Evolutionary conservation across 1,284 basidiomycete genomes (phyloP), one percentile per base, ranked within the genome.

Genomic region (Meripilus lineatus): DNA sequence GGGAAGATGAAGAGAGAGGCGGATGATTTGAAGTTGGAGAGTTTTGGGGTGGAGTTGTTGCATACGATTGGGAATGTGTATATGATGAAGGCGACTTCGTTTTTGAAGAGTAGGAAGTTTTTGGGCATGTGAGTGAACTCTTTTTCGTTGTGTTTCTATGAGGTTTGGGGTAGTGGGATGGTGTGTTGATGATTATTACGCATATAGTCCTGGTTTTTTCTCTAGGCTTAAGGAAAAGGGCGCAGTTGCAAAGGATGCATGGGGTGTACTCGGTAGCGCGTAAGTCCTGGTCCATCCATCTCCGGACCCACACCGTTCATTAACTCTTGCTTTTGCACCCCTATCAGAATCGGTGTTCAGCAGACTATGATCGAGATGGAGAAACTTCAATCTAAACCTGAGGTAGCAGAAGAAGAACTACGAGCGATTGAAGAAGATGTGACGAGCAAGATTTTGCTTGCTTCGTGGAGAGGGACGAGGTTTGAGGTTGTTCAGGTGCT

Each of bases 1-100:
- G 72, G 75, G 42, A 81, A 76, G 64, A 90, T 97, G 65, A 76
- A 69, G 59, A 72, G 79, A 35, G 96, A 99, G 65, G 93, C 92
- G 1, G 93, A 97, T 52, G 96, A 99, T 69, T 65, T 99, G 58
- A 99, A 98, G 72, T 69, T 98, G 47, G 96, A 99, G 71, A 95
- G 92, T 53, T 99, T 99, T 64, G 96, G 96, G 45, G 84, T 99
- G 33, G 95, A 98, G 79, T 85, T 94, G 52, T 11, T 93, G 32
- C 88, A 92, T 55, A 84, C 89, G 11, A 93, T 94, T 55, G 90
- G 91, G 2, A 84, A 77, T 46, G 83, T 97, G 26, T 99, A 98
- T 64, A 84, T 93, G 57, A 89, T 87, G 72, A 98, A 97, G 67
- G 89, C 90, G 2, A 83, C 89, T 28, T 91, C 91, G 37, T 96